A percentile compares a stretch with the other conserved stretches of the same genome.
Evolutionary conservation across 1,139 yeast species (phyloP).

Genomic region (Yamadazyma oceani): DNA sequence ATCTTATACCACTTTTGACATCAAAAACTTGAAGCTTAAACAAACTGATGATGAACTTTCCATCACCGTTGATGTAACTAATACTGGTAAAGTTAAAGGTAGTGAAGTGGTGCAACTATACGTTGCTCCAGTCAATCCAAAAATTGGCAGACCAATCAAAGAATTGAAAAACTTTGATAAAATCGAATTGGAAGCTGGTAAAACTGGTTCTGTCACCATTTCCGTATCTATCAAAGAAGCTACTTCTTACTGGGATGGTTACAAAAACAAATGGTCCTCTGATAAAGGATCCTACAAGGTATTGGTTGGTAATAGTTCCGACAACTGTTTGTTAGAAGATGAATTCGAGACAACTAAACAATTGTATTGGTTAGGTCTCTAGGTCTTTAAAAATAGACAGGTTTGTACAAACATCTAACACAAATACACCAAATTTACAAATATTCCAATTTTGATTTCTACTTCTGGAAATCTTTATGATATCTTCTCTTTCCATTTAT

Average conservation of each 20-base stretch:
- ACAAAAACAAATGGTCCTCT: slow-evolving; percentile 48
- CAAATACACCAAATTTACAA: too few species aligned
- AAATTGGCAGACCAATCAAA: slow-evolving; percentile 51
- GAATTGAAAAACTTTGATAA: slow-evolving; percentile 59
- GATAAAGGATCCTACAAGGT: slow-evolving; percentile 52
- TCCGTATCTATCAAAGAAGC: slow-evolving; percentile 46
- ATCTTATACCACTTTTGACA: slow-evolving; percentile 52
- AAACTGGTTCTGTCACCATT: slow-evolving; percentile 35
- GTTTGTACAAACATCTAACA: too few species aligned
- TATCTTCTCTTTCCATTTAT: not conserved
- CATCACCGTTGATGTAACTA: slow-evolving; percentile 40
- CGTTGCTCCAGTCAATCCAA: slow-evolving; percentile 37
- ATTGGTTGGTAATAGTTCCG: slow-evolving; percentile 41
- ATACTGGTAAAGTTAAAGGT: slow-evolving; percentile 42
- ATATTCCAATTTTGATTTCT: too few species aligned
- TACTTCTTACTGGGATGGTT: slow-evolving; percentile 54
- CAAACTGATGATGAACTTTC: slow-evolving; percentile 16
- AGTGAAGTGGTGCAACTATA: slow-evolving; percentile 50
- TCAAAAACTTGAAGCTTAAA: slow-evolving; percentile 17
- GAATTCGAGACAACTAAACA: slow-evolving; percentile 30
- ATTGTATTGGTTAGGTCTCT: slow-evolving; percentile 24
- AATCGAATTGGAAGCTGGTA: slow-evolving; percentile 43
- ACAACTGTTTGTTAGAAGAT: slow-evolving; percentile 28
- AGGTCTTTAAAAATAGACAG: too few species aligned
- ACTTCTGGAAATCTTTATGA: too few species aligned